These are phyloP conservation scores for Passiflora organensis DNA, from an alignment of 345 rosid genomes.

Conservation along the genomic window DNA sequence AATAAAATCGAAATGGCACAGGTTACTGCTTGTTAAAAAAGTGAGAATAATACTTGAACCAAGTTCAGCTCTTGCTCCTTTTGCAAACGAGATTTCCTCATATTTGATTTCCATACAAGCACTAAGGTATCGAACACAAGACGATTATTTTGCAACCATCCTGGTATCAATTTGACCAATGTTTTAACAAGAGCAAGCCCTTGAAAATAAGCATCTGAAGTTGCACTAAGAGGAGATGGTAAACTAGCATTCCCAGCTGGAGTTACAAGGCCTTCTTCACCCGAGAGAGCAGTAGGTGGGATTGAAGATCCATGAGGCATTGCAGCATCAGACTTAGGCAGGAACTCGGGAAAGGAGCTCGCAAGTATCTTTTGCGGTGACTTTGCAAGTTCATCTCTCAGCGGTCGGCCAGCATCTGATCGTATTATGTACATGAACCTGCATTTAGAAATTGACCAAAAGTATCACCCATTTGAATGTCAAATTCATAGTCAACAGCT, in stretches of 20 bases:
- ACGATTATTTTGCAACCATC: slow-evolving; percentile 86
- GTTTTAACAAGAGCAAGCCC: slow-evolving; percentile 91
- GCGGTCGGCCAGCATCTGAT: slow-evolving; percentile 92
- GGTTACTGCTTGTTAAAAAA: not conserved
- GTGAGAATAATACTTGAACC: slow-evolving; percentile 44
- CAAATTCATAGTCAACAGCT: slow-evolving; percentile 3
- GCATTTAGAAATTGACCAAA: slow-evolving; percentile 14
- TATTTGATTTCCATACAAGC: slow-evolving; percentile 89
- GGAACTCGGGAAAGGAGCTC: slow-evolving; percentile 78
- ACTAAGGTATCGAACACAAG: slow-evolving; percentile 80
- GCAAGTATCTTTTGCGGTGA: slow-evolving; percentile 85
- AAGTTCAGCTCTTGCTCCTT: slow-evolving; percentile 93
- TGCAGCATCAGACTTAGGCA: slow-evolving; percentile 58
- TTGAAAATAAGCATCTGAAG: slow-evolving; percentile 83
- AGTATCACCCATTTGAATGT: slow-evolving; percentile 2
- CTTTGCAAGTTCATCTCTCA: slow-evolving; percentile 94
- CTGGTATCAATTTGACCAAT: slow-evolving; percentile 79
- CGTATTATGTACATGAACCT: slow-evolving; percentile 95
- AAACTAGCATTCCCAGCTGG: slow-evolving; percentile 49
- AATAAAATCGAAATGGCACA: not conserved
- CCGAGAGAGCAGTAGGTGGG: slow-evolving; percentile 48
- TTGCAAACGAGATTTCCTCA: slow-evolving; percentile 78
- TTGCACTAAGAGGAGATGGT: slow-evolving; percentile 40
- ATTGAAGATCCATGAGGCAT: slow-evolving; percentile 48
- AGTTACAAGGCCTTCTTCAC: slow-evolving; percentile 55